Evolutionary conservation across 2,329 filamentous ascomycete genomes (phyloP).

Genomic region (Capronia americana): DNA sequence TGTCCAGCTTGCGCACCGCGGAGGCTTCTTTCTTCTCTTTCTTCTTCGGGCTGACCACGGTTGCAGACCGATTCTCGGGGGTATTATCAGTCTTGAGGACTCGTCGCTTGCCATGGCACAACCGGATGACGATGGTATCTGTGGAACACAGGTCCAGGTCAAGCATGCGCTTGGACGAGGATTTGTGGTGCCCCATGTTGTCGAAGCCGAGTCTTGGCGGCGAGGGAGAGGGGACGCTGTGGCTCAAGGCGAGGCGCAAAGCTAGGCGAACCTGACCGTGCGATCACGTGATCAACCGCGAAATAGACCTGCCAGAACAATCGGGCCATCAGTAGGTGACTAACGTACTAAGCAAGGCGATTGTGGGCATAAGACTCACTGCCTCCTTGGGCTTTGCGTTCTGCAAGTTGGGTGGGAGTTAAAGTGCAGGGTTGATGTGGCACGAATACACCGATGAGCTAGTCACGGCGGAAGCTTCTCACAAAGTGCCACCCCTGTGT

Average conservation of each 20-base stretch:
- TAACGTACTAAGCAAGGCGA: neutral
- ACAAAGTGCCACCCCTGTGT: neutral
- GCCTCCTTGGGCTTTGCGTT: neutral
- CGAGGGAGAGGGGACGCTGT: neutral
- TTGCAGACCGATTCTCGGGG: neutral
- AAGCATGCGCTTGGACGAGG: neutral
- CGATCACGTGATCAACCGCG: neutral
- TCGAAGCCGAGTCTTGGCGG: neutral
- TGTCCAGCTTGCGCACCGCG: slow-evolving; percentile 10
- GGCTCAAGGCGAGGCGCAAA: neutral
- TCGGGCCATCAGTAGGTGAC: neutral
- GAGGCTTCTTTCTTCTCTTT: slow-evolving; percentile 16
- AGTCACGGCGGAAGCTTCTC: neutral
- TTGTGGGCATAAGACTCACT: neutral
- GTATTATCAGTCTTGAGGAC: neutral
- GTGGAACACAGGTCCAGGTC: neutral
- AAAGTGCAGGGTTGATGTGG: neutral
- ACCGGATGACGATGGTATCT: neutral
- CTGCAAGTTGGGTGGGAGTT: neutral
- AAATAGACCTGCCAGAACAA: neutral
- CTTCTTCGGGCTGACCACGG: neutral
- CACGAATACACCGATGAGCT: neutral
- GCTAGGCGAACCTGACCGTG: neutral
- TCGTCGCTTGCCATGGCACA: neutral
- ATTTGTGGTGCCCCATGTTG: neutral